phyloP scores from a whole-genome alignment of 1,284 basidiomycete species.

The Ceratobasidium papillatum region DNA sequence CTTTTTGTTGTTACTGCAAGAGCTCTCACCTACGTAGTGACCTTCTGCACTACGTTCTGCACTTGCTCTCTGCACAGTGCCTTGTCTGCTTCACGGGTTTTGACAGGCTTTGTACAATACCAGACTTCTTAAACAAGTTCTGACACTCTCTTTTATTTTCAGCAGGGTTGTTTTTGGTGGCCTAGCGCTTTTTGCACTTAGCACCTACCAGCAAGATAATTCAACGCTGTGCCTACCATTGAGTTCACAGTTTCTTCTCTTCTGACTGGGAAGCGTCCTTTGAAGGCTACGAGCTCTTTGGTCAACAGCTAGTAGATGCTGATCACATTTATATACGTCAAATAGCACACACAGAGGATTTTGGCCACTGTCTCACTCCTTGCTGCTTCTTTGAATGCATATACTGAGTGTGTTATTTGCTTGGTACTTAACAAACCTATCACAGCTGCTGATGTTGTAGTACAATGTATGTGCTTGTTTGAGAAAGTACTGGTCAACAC shows the following conservation, averaged over 20 bases:
- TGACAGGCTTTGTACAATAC: background rate
- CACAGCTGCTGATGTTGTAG: background rate
- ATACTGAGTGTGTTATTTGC: background rate
- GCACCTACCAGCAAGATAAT: background rate
- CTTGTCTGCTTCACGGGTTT: no score
- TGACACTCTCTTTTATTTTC: no score
- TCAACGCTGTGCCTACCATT: background rate
- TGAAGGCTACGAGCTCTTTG: background rate
- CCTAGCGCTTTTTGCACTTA: background rate
- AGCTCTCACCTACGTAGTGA: no score
- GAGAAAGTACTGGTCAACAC: background rate
- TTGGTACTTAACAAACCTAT: background rate
- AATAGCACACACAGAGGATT: no score
- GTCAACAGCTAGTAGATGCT: background rate
- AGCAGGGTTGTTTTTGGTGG: background rate
- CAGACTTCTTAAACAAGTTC: background rate
- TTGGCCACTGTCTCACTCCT: background rate
- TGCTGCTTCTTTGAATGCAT: background rate
- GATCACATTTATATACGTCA: no score
- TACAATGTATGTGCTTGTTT: background rate
- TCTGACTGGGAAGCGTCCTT: background rate
- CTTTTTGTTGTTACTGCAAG: no score
- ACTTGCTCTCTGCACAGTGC: no score
- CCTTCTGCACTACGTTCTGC: no score
- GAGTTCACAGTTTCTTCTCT: background rate